Evolutionary conservation across 331 rosid species (phyloP).

Genomic region (Quercus lobata): DNA sequence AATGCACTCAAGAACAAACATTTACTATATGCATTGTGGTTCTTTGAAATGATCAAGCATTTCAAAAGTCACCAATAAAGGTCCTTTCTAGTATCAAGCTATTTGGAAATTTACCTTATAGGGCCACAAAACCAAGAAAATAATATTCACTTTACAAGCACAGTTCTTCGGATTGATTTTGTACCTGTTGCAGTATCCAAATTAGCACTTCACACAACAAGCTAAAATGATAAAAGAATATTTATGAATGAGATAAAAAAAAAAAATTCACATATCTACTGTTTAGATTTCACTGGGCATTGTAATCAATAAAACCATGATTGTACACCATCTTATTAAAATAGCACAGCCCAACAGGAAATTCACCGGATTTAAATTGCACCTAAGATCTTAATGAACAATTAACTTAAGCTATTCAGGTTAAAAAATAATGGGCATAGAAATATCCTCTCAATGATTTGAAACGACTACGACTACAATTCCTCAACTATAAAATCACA

Average conservation of each 20-base stretch:
- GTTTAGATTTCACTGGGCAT: neutral
- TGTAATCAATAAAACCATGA: neutral
- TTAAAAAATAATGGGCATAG: neutral
- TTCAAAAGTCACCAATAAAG: too few species aligned
- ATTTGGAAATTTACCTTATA: neutral
- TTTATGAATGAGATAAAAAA: neutral
- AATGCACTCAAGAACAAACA: too few species aligned
- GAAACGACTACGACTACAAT: too few species aligned
- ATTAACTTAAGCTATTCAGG: neutral
- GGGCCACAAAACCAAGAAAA: neutral
- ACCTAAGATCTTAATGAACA: neutral
- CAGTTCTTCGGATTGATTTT: slow-evolving; percentile 14
- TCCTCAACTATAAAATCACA: too few species aligned
- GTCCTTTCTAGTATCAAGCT: neutral
- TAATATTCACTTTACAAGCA: slow-evolving; percentile 5
- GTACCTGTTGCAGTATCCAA: slow-evolving; percentile 21
- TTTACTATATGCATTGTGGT: too few species aligned
- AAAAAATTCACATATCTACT: neutral
- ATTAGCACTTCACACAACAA: slow-evolving; percentile 7
- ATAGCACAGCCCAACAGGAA: neutral
- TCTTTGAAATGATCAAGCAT: too few species aligned
- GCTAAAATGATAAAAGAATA: neutral
- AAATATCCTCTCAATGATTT: neutral
- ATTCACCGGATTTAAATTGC: neutral
- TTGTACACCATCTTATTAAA: neutral